These are phyloP conservation scores for Petunia hybrid DNA, from an alignment of 305 asterid genomes.

Conservation along the genomic window DNA sequence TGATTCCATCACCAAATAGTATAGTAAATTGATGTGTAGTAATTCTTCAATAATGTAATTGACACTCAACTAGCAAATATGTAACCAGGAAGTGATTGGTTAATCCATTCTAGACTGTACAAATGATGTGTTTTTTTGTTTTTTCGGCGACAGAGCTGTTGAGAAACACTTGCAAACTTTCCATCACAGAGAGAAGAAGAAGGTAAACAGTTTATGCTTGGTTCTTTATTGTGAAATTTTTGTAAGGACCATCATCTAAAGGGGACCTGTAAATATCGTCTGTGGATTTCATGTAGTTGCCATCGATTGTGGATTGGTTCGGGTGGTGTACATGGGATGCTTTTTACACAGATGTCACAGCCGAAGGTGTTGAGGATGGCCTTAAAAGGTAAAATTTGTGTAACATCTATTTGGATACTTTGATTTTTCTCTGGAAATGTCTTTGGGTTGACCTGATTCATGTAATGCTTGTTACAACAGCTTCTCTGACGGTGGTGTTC, in stretches of 20 bases:
- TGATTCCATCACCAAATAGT: constrained; percentile 15
- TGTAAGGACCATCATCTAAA: constrained; percentile 25
- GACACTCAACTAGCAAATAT: not conserved
- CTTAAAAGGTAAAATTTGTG: constrained; percentile 61
- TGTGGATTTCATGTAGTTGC: constrained; percentile 58
- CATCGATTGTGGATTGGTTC: constrained; percentile 89
- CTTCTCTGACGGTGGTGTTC: constrained; percentile 87
- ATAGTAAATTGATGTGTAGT: not conserved
- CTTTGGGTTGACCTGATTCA: constrained; percentile 29
- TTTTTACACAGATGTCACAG: constrained; percentile 96
- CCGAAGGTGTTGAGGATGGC: constrained; percentile 96
- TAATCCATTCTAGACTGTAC: not conserved
- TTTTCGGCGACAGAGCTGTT: constrained; percentile 62
- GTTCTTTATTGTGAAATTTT: constrained; percentile 25
- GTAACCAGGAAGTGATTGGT: not conserved
- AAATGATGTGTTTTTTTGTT: not conserved
- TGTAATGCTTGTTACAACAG: constrained; percentile 49
- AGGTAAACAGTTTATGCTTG: constrained; percentile 48
- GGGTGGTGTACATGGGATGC: constrained; percentile 99
- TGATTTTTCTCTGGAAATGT: constrained; percentile 11
- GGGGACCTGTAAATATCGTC: constrained; percentile 25
- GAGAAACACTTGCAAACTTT: constrained; percentile 92
- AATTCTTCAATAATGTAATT: constrained; percentile 2
- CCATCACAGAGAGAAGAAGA: constrained; percentile 88
- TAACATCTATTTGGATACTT: not conserved